phyloP scores from a whole-genome alignment of 108 stramenopile genomes.

The Nannochloropsis oceanica region DNA sequence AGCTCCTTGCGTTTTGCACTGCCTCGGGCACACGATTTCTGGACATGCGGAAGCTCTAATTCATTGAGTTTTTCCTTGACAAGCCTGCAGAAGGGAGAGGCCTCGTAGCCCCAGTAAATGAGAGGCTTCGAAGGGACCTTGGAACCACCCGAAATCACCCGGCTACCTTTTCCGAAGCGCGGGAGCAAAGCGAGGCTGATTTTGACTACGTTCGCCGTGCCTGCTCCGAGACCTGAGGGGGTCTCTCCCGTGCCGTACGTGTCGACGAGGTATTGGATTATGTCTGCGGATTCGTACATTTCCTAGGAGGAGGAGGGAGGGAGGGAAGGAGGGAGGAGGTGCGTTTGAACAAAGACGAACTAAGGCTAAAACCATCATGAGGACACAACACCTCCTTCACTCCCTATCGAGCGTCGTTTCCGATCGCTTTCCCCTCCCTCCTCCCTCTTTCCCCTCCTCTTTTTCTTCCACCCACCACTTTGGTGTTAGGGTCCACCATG shows the following conservation, averaged over 20 bases:
- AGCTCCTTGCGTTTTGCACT: constrained; percentile 57
- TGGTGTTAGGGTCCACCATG: constrained; percentile 62
- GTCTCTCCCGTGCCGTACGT: constrained; percentile 52
- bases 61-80: constrained; percentile 52
- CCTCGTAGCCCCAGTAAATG: constrained; percentile 58
- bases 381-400: too few relatives aligned
- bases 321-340: not conserved
- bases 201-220: constrained; percentile 32
- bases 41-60: constrained; percentile 56
- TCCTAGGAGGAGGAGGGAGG: constrained; percentile 11
- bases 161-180: not conserved
- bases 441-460: not conserved
- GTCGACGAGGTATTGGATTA: constrained; percentile 58
- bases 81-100: constrained; percentile 53
- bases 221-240: constrained; percentile 43
- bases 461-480: not conserved
- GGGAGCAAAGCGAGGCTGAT: constrained; percentile 38
- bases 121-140: not conserved
- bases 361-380: too few relatives aligned
- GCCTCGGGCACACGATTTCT: constrained; percentile 60
- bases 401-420: not conserved
- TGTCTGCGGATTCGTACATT: constrained; percentile 58
- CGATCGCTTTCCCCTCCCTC: not conserved
- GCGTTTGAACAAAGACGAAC: too few relatives aligned
- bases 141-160: not conserved